Evolutionary conservation across 1,284 basidiomycete species (phyloP).

Genomic region (Apiotrichum akiyoshidainum): DNA sequence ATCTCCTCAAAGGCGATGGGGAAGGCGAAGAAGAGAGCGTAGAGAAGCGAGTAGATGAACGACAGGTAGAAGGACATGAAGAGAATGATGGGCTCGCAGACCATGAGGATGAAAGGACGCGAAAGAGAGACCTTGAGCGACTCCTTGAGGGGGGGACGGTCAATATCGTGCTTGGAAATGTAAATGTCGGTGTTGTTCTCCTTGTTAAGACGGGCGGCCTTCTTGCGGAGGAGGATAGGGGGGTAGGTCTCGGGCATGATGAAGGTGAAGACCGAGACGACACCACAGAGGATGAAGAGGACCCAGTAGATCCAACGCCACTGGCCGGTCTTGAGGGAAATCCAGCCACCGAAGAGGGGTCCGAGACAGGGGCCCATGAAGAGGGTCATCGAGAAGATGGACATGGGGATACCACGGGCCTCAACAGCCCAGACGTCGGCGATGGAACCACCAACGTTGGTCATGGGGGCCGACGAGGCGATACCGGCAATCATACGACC

Average conservation of each 20-base stretch:
- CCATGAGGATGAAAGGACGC: conserved; percentile 50
- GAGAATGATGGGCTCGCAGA: conserved; percentile 51
- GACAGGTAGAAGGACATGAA: conserved; percentile 53
- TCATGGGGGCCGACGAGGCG: conserved; percentile 53
- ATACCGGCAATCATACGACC: conserved; percentile 53
- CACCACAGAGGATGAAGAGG: conserved; percentile 45
- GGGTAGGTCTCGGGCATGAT: conserved; percentile 51
- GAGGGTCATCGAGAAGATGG: conserved; percentile 48
- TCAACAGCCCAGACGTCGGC: conserved; percentile 52
- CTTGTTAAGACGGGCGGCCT: conserved; percentile 46
- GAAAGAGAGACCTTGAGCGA: conserved; percentile 47
- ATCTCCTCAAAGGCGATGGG: conserved; percentile 47
- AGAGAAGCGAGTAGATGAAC: conserved; percentile 52
- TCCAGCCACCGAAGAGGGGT: conserved; percentile 49
- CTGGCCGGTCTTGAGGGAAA: conserved; percentile 33
- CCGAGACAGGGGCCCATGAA: conserved; percentile 52
- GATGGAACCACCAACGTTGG: conserved; percentile 53
- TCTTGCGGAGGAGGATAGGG: conserved; percentile 44
- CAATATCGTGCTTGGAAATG: conserved; percentile 43
- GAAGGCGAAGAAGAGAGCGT: conserved; percentile 48
- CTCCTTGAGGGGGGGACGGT: conserved; percentile 31
- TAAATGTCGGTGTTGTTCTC: conserved; percentile 45
- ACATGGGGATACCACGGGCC: conserved; percentile 52
- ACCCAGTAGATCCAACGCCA: conserved; percentile 55
- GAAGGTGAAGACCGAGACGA: conserved; percentile 37